Conservation (phyloP, 495 filamentous ascomycete genomes). For the Trypethelium eluteriae region DNA sequence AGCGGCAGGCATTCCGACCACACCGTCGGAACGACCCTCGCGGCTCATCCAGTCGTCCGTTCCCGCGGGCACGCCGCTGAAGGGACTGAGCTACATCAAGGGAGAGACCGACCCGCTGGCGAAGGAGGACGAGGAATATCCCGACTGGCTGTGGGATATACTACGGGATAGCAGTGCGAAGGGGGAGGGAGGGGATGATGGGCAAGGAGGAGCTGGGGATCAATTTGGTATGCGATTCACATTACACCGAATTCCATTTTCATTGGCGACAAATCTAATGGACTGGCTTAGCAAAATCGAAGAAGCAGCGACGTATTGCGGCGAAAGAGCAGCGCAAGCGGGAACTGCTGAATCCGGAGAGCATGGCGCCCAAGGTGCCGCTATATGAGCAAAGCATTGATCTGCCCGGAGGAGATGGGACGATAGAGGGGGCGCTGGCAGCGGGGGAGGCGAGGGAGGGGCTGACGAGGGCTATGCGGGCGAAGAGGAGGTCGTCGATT, state of each 20-base stretch:
- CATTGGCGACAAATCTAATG: conserved; percentile 6
- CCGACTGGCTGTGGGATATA: conserved; percentile 80
- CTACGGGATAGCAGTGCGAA: conserved; percentile 44
- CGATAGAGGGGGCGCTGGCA: conserved; percentile 45
- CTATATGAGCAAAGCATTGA: conserved; percentile 78
- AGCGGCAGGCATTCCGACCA: conserved; percentile 36
- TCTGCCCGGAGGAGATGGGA: conserved; percentile 56
- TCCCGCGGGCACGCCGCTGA: conserved; percentile 62
- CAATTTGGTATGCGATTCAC: conserved; percentile 59
- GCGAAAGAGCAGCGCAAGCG: conserved; percentile 56
- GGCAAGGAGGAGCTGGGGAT: conserved; percentile 43
- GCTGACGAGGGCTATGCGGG: conserved; percentile 61
- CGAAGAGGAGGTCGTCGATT: conserved; percentile 67
- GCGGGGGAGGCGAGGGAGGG: conserved; percentile 54
- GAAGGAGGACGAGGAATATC: conserved; percentile 76
- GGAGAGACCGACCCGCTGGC: conserved; percentile 64
- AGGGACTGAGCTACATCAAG: conserved; percentile 84
- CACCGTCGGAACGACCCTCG: conserved; percentile 22
- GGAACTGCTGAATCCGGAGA: conserved; percentile 56
- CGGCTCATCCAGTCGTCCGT: conserved; percentile 42
- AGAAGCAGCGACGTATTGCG: conserved; percentile 64
- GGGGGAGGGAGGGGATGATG: conserved; percentile 32
- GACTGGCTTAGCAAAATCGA: conserved; percentile 59
- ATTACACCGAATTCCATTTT: not conserved
- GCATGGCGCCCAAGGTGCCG: conserved; percentile 65